Evolutionary conservation across 192 early-diverging fungal species (phyloP).

Genomic region (Backusella parvicylindrica): DNA sequence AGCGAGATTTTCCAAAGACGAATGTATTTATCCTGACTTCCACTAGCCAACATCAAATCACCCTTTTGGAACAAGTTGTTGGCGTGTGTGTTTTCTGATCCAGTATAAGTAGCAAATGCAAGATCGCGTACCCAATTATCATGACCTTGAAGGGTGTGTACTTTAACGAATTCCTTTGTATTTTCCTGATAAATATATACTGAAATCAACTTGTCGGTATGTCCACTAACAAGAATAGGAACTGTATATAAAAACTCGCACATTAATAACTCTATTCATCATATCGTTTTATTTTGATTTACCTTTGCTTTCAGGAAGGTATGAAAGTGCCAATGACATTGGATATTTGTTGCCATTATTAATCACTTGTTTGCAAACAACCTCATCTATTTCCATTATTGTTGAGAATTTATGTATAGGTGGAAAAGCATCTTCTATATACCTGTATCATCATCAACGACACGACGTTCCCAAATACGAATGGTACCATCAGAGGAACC

Average conservation of each 20-base stretch:
- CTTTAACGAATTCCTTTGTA: slow-evolving; percentile 53
- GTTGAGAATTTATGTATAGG: no score
- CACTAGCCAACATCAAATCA: slow-evolving; percentile 85
- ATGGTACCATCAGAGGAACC: slow-evolving; percentile 73
- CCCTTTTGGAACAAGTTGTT: slow-evolving; percentile 61
- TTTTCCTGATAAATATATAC: slow-evolving; percentile 53
- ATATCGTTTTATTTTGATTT: neutral
- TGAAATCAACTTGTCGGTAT: slow-evolving; percentile 73
- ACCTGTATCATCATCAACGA: slow-evolving; percentile 35
- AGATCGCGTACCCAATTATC: slow-evolving; percentile 90
- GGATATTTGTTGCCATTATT: slow-evolving; percentile 63
- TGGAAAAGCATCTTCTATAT: no score
- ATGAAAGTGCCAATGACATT: slow-evolving; percentile 62
- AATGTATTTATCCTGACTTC: slow-evolving; percentile 90
- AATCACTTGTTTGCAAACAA: slow-evolving; percentile 67
- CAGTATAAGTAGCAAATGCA: slow-evolving; percentile 64
- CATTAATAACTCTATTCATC: neutral
- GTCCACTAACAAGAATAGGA: slow-evolving; percentile 75
- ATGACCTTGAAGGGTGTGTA: slow-evolving; percentile 77
- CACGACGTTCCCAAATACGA: slow-evolving; percentile 59
- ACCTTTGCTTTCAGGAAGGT: slow-evolving; percentile 61
- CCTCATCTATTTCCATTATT: slow-evolving; percentile 33
- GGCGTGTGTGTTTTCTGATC: slow-evolving; percentile 16
- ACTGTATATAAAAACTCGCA: no score
- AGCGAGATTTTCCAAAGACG: slow-evolving; percentile 82